Percentiles rank a stretch among this genome's conserved stretches.
These are phyloP conservation scores for Globisporangium iwayamae DNA, from an alignment of 352 stramenopile species.

Conservation along the genomic window DNA sequence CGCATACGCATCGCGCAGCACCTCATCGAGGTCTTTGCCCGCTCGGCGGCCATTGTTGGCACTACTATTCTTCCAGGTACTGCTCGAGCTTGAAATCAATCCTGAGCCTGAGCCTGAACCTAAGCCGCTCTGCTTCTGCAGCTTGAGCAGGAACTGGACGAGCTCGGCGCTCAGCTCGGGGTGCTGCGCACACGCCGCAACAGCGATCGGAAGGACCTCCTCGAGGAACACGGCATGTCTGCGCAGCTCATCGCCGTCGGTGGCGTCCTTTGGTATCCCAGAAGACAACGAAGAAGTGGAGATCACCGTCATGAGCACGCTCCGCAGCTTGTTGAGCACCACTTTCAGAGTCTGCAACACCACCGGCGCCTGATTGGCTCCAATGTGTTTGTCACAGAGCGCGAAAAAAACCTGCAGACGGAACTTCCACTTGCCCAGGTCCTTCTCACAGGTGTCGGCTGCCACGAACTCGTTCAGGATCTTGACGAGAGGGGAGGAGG, in stretches of 20 bases:
- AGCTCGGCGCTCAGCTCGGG: slow-evolving; percentile 54
- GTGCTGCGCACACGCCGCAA: slow-evolving; percentile 42
- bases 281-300: background rate
- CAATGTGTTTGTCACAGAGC: slow-evolving; percentile 44
- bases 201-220: slow-evolving; percentile 43
- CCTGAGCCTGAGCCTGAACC: background rate
- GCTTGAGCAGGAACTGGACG: slow-evolving; percentile 62
- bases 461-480: slow-evolving; percentile 51
- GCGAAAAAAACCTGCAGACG: slow-evolving; percentile 48
- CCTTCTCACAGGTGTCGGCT: slow-evolving; percentile 39
- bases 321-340: slow-evolving; percentile 52
- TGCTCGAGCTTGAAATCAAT: slow-evolving; percentile 3
- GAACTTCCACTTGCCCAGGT: slow-evolving; percentile 50
- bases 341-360: slow-evolving; percentile 54
- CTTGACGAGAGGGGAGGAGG: slow-evolving; percentile 23
- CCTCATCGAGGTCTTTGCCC: slow-evolving; percentile 27
- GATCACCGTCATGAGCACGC: slow-evolving; percentile 17
- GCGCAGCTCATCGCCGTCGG: slow-evolving; percentile 10
- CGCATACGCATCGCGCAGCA: slow-evolving; percentile 33
- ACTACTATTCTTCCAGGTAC: background rate
- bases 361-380: slow-evolving; percentile 27
- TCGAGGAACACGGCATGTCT: slow-evolving; percentile 34
- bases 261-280: slow-evolving; percentile 3
- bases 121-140: slow-evolving; percentile 41
- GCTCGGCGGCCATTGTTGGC: background rate